Percentiles rank a stretch among this genome's conserved stretches.
phyloP scores from a whole-genome alignment of 768 basidiomycete species.

The Lepiota brunneoincarnata region DNA sequence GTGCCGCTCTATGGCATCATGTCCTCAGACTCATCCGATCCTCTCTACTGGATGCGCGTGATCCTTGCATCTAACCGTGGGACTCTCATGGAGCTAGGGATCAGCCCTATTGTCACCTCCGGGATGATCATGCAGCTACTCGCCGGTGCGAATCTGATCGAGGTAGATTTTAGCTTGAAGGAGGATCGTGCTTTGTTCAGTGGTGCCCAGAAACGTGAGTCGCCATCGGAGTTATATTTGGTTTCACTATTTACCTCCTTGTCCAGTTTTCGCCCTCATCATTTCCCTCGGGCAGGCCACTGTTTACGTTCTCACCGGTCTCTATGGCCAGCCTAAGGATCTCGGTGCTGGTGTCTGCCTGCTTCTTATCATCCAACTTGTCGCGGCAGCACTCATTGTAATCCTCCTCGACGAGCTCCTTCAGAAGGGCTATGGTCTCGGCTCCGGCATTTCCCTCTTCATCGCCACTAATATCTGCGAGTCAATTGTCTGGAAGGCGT shows the following conservation, averaged over 20 bases:
- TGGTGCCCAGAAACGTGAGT: conserved; percentile 94
- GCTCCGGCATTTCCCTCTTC: conserved; percentile 97
- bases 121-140: conserved; percentile 99
- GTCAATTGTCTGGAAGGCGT: conserved; percentile 99
- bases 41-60: conserved; percentile 99
- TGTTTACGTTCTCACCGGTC: conserved; percentile 94
- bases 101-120: conserved; percentile 94
- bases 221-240: neutral
- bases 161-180: conserved; percentile 96
- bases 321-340: conserved; percentile 92
- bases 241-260: neutral
- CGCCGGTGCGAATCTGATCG: conserved; percentile 95
- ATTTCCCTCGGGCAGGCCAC: conserved; percentile 96
- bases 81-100: conserved; percentile 99
- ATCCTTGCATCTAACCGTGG: conserved; percentile 98
- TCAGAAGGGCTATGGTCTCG: conserved; percentile 98
- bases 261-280: conserved; percentile 90
- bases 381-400: conserved; percentile 92
- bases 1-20: conserved; percentile 99
- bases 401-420: conserved; percentile 98
- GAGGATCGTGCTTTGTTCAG: conserved; percentile 96
- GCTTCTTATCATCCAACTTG: conserved; percentile 92
- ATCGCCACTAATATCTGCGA: conserved; percentile 99
- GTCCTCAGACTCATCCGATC: conserved; percentile 98
- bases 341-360: conserved; percentile 97